Percentiles rank a stretch among this genome's conserved stretches.
Conservation (phyloP, 306 rosid species). For the Medicago arabica region DNA sequence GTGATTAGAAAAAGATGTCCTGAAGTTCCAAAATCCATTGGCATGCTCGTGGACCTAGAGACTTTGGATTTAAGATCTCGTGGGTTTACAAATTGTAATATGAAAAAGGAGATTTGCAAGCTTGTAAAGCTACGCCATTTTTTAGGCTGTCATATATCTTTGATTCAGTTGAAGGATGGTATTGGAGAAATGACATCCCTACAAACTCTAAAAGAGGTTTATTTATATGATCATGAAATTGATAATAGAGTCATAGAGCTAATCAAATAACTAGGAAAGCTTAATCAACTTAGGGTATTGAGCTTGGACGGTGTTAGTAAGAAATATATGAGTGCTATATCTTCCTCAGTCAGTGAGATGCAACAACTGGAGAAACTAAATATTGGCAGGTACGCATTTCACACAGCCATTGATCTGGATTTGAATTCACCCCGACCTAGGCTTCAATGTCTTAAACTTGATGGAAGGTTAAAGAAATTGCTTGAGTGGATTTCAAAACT, state of each 20-base stretch:
- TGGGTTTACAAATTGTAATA: accelerated
- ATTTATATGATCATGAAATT: background rate
- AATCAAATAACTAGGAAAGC: background rate
- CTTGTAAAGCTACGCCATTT: constrained; percentile 17
- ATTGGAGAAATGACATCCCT: background rate
- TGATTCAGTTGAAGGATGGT: background rate
- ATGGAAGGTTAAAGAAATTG: background rate
- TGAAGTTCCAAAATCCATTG: constrained; percentile 9
- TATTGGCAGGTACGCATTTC: too few relatives aligned
- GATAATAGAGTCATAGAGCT: too few relatives aligned
- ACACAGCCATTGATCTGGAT: background rate
- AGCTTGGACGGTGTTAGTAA: background rate
- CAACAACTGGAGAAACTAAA: background rate
- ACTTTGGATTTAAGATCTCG: background rate
- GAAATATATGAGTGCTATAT: background rate
- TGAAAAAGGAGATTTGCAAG: background rate
- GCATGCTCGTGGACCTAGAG: background rate
- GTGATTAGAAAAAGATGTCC: background rate
- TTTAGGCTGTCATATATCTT: background rate
- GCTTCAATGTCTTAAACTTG: background rate
- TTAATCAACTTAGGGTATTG: background rate
- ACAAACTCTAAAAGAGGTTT: background rate
- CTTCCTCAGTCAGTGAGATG: background rate
- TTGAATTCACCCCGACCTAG: background rate
- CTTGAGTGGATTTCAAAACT: background rate